Evolutionary conservation across 805 yeast genomes (phyloP).

Genomic region (Candida dajiaensis): DNA sequence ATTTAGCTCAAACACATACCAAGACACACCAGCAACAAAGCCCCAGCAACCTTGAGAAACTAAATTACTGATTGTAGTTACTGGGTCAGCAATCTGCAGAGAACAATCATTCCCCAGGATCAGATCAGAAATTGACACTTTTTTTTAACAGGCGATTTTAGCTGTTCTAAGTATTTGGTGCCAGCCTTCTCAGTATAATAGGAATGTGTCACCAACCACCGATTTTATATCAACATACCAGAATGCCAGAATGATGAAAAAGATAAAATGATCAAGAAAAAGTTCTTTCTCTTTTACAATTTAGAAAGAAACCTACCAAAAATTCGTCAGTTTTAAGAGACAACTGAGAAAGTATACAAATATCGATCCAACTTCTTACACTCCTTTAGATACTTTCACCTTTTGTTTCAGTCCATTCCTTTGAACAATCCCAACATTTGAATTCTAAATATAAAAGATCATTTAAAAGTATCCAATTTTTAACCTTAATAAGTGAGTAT

Average conservation of each 20-base stretch:
- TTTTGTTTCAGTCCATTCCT: background rate
- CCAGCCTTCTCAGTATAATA: background rate
- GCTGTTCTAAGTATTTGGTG: background rate
- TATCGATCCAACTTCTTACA: constrained; percentile 29
- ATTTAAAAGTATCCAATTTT: background rate
- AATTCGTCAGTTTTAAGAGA: constrained; percentile 3
- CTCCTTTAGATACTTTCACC: constrained; percentile 22
- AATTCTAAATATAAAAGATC: no score
- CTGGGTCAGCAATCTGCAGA: background rate
- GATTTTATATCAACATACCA: background rate
- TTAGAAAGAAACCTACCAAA: background rate
- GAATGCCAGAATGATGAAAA: no score
- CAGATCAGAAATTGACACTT: background rate
- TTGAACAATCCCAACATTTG: background rate
- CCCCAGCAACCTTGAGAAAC: no score
- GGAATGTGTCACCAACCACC: background rate
- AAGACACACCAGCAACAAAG: no score
- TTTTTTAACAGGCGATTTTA: background rate
- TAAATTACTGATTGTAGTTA: background rate
- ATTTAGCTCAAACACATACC: no score
- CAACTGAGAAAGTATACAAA: background rate
- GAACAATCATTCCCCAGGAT: background rate
- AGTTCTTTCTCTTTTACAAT: no score
- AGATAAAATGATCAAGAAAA: background rate
- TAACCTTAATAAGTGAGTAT: background rate